Evolutionary conservation across 2,329 filamentous ascomycete genomes (phyloP).

Genomic region (Fusarium oligoseptatum): DNA sequence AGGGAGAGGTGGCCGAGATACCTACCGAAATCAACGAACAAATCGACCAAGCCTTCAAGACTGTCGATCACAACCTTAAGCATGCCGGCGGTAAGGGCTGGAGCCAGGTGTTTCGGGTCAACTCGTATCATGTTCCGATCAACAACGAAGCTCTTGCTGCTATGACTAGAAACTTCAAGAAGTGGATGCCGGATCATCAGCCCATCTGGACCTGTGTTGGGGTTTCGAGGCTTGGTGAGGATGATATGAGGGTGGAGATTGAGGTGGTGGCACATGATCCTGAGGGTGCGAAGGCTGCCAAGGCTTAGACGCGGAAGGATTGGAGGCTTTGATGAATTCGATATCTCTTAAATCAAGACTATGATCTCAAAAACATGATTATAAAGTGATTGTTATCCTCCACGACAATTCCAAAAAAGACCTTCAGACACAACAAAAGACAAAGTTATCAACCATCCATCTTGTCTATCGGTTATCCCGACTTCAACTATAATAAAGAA

Average conservation of each 20-base stretch:
- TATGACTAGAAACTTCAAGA: not conserved
- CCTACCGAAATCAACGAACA: conserved; percentile 6
- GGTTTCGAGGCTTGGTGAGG: not conserved
- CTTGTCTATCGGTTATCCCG: no score
- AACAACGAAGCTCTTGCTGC: not conserved
- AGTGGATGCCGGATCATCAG: conserved; percentile 4
- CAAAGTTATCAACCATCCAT: no score
- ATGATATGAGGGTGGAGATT: conserved; percentile 18
- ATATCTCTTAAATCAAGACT: no score
- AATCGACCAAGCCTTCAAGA: conserved; percentile 3
- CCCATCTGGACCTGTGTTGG: conserved; percentile 9
- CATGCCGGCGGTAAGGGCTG: not conserved
- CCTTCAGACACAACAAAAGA: no score
- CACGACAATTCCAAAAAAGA: no score
- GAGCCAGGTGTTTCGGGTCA: not conserved
- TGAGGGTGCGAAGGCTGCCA: not conserved
- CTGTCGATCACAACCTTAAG: not conserved
- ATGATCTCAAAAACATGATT: no score
- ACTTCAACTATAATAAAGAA: no score
- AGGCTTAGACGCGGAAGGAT: no score
- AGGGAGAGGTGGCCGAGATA: not conserved
- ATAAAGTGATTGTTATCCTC: no score
- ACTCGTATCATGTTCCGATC: not conserved
- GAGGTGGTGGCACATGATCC: conserved; percentile 11
- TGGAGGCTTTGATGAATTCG: no score